Conservation (phyloP, 2,329 filamentous ascomycete genomes). For the Capronia epimyces region DNA sequence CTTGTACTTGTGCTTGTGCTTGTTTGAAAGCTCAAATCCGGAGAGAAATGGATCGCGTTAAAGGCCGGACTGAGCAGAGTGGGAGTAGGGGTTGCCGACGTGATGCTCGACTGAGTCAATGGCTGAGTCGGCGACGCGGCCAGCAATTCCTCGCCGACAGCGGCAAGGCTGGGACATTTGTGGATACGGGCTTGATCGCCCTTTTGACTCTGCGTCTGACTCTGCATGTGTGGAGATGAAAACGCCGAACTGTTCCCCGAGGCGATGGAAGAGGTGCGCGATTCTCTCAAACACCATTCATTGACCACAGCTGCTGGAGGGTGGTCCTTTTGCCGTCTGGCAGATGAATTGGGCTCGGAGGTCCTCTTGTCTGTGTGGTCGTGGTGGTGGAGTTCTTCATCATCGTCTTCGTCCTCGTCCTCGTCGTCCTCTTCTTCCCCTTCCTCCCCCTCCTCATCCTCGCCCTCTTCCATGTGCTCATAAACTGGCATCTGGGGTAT, state of each 20-base stretch:
- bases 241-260: conserved; percentile 19
- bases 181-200: conserved; percentile 12
- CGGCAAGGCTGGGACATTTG: conserved; percentile 24
- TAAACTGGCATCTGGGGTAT: neutral
- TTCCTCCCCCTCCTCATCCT: conserved; percentile 10
- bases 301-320: neutral
- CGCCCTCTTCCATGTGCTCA: neutral
- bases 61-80: conserved; percentile 28
- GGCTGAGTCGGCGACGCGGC: conserved; percentile 36
- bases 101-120: conserved; percentile 32
- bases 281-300: conserved; percentile 21
- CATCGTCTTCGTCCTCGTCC: conserved; percentile 2
- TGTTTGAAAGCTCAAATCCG: conserved; percentile 21
- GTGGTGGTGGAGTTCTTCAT: no score
- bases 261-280: conserved; percentile 15
- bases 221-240: conserved; percentile 16
- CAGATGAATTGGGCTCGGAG: conserved; percentile 1
- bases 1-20: conserved; percentile 17
- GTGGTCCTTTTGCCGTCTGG: conserved; percentile 5
- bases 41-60: conserved; percentile 26
- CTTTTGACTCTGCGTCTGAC: conserved; percentile 12
- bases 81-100: conserved; percentile 25
- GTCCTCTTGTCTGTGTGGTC: no score
- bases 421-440: conserved; percentile 11
- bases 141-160: conserved; percentile 31